A percentile compares a stretch with the other conserved stretches of the same genome.
Conservation (phyloP, 2,329 filamentous ascomycete genomes). For the Lasiodiplodia sp. region DNA sequence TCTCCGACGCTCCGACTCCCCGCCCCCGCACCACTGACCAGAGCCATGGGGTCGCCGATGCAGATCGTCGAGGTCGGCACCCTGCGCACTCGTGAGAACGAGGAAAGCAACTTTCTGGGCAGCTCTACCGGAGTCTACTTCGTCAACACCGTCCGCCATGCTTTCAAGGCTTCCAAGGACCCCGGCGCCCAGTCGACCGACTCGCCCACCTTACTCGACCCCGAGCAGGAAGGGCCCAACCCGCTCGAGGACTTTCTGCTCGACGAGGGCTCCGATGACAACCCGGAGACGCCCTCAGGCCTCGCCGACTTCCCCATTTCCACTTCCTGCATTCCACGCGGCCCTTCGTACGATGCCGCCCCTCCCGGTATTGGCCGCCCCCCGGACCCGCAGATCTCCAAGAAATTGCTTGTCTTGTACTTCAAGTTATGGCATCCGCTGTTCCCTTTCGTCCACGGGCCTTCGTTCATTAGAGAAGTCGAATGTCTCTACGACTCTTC, state of each 20-base stretch:
- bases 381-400: slow-evolving; percentile 12
- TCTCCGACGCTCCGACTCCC: background rate
- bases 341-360: slow-evolving; percentile 26
- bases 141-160: slow-evolving; percentile 30
- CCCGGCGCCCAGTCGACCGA: background rate
- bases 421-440: slow-evolving; percentile 66
- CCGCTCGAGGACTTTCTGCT: slow-evolving; percentile 30
- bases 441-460: slow-evolving; percentile 64
- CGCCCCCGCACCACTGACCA: background rate
- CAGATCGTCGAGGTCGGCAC: slow-evolving; percentile 30
- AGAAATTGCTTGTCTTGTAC: slow-evolving; percentile 43
- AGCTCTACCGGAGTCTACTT: slow-evolving; percentile 29
- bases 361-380: slow-evolving; percentile 27
- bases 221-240: slow-evolving; percentile 23
- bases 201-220: slow-evolving; percentile 13
- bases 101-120: slow-evolving; percentile 29
- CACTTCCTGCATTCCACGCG: slow-evolving; percentile 14
- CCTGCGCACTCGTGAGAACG: slow-evolving; percentile 11
- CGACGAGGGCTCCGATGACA: slow-evolving; percentile 8
- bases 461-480: slow-evolving; percentile 52
- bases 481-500: slow-evolving; percentile 27
- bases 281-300: background rate
- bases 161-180: slow-evolving; percentile 29
- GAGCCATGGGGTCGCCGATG: slow-evolving; percentile 26
- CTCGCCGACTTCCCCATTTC: background rate